These are phyloP conservation scores for Cryptomeria japonica DNA, from an alignment of 75 land plant species.

Conservation along the genomic window DNA sequence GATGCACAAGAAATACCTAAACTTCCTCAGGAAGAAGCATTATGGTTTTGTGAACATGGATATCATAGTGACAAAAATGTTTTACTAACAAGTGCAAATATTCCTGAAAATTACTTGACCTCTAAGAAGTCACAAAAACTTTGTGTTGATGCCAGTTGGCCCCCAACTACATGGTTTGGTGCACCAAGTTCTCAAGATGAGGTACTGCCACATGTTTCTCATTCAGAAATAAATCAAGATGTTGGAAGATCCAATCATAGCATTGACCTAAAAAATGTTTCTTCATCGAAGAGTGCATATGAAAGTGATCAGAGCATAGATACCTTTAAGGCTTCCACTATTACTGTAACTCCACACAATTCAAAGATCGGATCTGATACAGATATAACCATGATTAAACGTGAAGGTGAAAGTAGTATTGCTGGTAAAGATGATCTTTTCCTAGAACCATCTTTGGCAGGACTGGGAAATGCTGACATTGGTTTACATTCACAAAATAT, in stretches of 20 bases:
- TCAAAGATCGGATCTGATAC: background rate
- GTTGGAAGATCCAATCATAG: background rate
- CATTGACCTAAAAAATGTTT: background rate
- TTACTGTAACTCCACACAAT: background rate
- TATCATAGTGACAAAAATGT: background rate
- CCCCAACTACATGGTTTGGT: conserved; percentile 57
- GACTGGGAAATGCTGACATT: background rate
- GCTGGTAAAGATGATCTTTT: background rate
- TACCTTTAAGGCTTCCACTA: background rate
- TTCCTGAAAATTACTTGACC: background rate
- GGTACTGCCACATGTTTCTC: background rate
- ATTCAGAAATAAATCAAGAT: background rate
- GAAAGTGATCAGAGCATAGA: background rate
- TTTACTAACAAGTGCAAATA: background rate
- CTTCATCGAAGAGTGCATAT: background rate
- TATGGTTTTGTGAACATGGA: conserved; percentile 36
- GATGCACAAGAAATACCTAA: conserved; percentile 62
- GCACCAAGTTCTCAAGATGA: conserved; percentile 34
- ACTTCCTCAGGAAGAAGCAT: conserved; percentile 51
- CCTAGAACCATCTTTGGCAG: background rate
- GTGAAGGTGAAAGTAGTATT: background rate
- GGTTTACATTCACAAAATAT: background rate
- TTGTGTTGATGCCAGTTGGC: conserved; percentile 34
- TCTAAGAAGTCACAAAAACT: conserved; percentile 15
- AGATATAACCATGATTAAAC: background rate